Evolutionary conservation across 768 basidiomycete genomes (phyloP).

Genomic region (Macrolepiota dolichaula): DNA sequence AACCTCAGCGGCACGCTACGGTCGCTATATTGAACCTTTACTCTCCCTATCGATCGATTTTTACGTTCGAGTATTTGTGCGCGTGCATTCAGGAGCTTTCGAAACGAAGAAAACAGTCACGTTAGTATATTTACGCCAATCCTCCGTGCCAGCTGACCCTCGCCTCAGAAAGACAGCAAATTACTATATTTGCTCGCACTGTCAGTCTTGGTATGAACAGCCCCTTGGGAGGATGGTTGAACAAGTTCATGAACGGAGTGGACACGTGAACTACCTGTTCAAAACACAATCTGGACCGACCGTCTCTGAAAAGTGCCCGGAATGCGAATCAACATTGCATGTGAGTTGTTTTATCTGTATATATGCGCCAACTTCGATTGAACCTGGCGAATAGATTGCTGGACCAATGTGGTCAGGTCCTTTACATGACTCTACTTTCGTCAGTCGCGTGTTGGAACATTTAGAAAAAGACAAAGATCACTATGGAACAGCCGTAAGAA

Average conservation of each 20-base stretch:
- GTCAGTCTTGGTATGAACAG: slow-evolving; percentile 81
- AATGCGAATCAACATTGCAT: slow-evolving; percentile 78
- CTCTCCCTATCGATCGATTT: slow-evolving; percentile 95
- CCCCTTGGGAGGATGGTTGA: slow-evolving; percentile 76
- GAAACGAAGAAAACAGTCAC: slow-evolving; percentile 82
- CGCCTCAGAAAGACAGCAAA: slow-evolving; percentile 75
- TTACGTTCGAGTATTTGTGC: slow-evolving; percentile 90
- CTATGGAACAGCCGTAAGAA: slow-evolving; percentile 79
- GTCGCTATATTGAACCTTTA: slow-evolving; percentile 86
- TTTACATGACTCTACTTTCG: slow-evolving; percentile 75
- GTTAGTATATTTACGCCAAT: slow-evolving; percentile 39
- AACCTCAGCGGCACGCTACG: slow-evolving; percentile 87
- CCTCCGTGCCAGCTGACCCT: slow-evolving; percentile 9
- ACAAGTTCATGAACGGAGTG: slow-evolving; percentile 51
- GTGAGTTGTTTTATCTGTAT: slow-evolving; percentile 39
- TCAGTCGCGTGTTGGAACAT: slow-evolving; percentile 71
- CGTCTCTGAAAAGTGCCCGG: slow-evolving; percentile 65
- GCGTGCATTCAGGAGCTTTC: slow-evolving; percentile 65
- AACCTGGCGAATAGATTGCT: slow-evolving; percentile 51
- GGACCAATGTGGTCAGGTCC: slow-evolving; percentile 98
- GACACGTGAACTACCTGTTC: slow-evolving; percentile 59
- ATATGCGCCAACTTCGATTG: not conserved
- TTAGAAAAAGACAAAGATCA: slow-evolving; percentile 56
- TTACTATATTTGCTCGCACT: slow-evolving; percentile 82
- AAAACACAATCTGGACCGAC: slow-evolving; percentile 73